A percentile compares a stretch with the other conserved stretches of the same genome.
phyloP scores from a whole-genome alignment of 495 filamentous ascomycete genomes.

The Neurospora sublineolata region DNA sequence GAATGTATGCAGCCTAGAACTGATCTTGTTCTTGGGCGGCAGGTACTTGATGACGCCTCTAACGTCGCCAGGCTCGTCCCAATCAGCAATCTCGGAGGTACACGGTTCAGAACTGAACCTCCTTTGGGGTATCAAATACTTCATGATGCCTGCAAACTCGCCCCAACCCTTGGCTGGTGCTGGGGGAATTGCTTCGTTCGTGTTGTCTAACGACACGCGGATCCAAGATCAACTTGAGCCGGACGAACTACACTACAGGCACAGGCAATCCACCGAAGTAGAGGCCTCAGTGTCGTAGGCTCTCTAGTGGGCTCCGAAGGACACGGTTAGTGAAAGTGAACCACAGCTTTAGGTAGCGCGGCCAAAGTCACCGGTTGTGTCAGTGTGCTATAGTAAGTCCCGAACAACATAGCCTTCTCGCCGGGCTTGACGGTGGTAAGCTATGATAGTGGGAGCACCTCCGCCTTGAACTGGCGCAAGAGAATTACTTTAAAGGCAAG shows the following conservation, averaged over 20 bases:
- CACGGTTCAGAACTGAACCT: too few species aligned
- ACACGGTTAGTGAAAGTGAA: neutral
- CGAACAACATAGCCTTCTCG: neutral
- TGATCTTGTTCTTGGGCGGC: too few species aligned
- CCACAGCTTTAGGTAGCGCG: neutral
- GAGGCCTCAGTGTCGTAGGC: neutral
- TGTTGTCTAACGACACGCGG: neutral
- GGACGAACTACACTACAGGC: neutral
- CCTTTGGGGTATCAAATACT: too few species aligned
- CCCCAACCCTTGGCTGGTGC: too few species aligned
- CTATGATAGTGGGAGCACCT: neutral
- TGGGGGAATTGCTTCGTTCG: too few species aligned
- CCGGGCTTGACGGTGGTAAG: neutral
- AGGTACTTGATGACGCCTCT: too few species aligned
- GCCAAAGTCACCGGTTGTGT: neutral
- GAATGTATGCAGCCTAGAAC: too few species aligned
- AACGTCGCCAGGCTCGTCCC: too few species aligned
- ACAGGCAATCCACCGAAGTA: neutral
- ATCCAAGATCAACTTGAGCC: neutral
- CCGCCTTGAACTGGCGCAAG: neutral
- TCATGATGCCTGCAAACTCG: too few species aligned
- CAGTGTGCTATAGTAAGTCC: neutral
- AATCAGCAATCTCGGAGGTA: too few species aligned
- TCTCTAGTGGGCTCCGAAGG: neutral
- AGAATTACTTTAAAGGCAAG: neutral